Base-by-base conservation (phyloP, 2,329 filamentous ascomycete species). In the Sclerotiophoma versabilis region DNA sequence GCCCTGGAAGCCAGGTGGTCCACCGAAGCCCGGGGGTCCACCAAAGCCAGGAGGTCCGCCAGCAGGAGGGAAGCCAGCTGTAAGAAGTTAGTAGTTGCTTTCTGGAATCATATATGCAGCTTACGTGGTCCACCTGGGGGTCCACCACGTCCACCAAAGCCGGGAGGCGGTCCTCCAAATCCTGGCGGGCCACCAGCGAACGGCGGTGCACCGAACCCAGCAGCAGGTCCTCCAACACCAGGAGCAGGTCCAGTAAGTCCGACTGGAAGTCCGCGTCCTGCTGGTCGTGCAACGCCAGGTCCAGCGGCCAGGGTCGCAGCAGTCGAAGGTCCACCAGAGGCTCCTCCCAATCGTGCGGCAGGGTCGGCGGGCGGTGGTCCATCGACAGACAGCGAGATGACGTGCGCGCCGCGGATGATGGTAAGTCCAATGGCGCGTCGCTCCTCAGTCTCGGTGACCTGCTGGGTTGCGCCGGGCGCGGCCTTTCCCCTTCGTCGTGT, bases 391-490 rank as follows among this genome's bases (percentile, higher is more conserved):
- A 96, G 86, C 19, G 93, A 96, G 60, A 99, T 91, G 59, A 99
- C 95, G 66, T 96, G 90, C 52, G 93, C 92, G 70, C 95, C 95
- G 69, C 95, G 92, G 60, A 99, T 86, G 67, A 99, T 99, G 15
- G 91, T 93, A 62, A 99, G 83, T 53, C 95, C 95, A 29, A 99
- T 86, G n/a, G 92, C 96, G 70, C 95, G 89, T 84, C 98, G 98
- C 80, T 98, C 95, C 79, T 99, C 93, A 12, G 89, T 87, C 79
- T 97, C 92, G 66, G 96, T 84, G 42, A 89, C 85, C 48, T 78
- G 75, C 71, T 90, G 84, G 43, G 84, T 76, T 45, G 84, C 80
- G 64, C 86, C 83, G 50, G 87, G 85, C 36, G 89, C 86, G 47
- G 84, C 80, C 80, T 95, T 96, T 66, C 86, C 83, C 68, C 64